Conservation (phyloP, 192 early-diverging fungal genomes). For the Coemansia sp. region DNA sequence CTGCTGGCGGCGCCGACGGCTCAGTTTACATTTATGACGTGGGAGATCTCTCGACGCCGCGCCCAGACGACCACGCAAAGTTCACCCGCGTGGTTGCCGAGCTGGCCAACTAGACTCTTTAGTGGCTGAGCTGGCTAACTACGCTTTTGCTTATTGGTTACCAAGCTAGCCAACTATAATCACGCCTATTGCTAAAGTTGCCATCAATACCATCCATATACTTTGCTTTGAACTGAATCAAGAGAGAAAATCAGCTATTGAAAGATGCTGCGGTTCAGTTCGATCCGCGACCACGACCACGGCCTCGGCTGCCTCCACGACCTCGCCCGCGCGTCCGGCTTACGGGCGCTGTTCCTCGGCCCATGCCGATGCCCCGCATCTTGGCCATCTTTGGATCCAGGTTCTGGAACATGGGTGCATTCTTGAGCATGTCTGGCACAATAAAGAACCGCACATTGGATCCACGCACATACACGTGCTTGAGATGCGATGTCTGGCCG, state of each 20-base stretch:
- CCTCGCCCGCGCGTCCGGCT: slow-evolving; percentile 30
- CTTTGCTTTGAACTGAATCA: neutral
- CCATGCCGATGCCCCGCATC: slow-evolving; percentile 56
- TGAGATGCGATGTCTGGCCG: slow-evolving; percentile 86
- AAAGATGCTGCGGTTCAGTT: neutral
- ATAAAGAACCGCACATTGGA: slow-evolving; percentile 91
- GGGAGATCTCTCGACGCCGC: slow-evolving; percentile 70
- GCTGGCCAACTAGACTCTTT: slow-evolving; percentile 14
- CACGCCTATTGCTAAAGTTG: neutral
- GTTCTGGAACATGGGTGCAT: slow-evolving; percentile 97
- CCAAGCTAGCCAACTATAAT: slow-evolving; percentile 16
- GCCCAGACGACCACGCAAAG: slow-evolving; percentile 43
- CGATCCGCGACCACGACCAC: slow-evolving; percentile 31
- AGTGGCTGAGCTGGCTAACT: slow-evolving; percentile 17
- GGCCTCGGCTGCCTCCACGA: slow-evolving; percentile 24
- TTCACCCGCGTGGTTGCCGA: slow-evolving; percentile 34
- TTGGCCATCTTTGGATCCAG: slow-evolving; percentile 70
- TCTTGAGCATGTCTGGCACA: slow-evolving; percentile 99
- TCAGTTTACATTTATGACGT: slow-evolving; percentile 87
- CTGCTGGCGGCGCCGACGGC: slow-evolving; percentile 83
- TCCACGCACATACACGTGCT: slow-evolving; percentile 96
- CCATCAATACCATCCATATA: neutral
- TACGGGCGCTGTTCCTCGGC: slow-evolving; percentile 33
- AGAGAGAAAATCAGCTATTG: neutral
- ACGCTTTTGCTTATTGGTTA: neutral